phyloP scores from a whole-genome alignment of 108 stramenopile genomes.

The Skeletonema potamos region DNA sequence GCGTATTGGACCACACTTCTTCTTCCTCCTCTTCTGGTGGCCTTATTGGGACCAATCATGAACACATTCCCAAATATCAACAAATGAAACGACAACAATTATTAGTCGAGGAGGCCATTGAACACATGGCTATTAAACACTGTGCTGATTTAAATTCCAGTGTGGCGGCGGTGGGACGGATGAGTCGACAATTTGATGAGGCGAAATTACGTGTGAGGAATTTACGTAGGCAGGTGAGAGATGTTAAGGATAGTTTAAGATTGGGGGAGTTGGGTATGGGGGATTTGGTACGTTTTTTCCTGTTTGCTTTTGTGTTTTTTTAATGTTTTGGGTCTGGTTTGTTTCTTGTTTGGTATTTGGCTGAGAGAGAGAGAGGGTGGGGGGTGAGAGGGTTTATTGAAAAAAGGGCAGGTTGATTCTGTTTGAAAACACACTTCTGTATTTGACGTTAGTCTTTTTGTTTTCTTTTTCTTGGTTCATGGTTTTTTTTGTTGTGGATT shows the following conservation, averaged over 20 bases:
- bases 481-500: no score
- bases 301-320: not conserved
- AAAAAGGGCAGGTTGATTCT: no score
- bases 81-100: constrained; percentile 55
- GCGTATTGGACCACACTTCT: no score
- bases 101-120: constrained; percentile 81
- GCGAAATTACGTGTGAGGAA: constrained; percentile 64
- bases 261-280: constrained; percentile 23
- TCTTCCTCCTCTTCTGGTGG: no score
- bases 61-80: constrained; percentile 59
- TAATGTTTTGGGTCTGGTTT: no score
- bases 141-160: constrained; percentile 83
- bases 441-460: no score
- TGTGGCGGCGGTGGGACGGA: constrained; percentile 77
- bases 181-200: constrained; percentile 78
- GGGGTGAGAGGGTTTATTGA: not conserved
- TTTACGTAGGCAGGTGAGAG: constrained; percentile 77
- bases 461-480: not conserved
- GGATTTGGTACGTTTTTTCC: not conserved
- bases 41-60: constrained; percentile 13
- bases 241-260: constrained; percentile 72
- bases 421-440: no score
- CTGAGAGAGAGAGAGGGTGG: not conserved
- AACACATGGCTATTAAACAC: constrained; percentile 78
- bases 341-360: not conserved